A percentile compares a stretch with the other conserved stretches of the same genome.
phyloP scores from a whole-genome alignment of 306 rosid species.

The Adenanthera pavonina region DNA sequence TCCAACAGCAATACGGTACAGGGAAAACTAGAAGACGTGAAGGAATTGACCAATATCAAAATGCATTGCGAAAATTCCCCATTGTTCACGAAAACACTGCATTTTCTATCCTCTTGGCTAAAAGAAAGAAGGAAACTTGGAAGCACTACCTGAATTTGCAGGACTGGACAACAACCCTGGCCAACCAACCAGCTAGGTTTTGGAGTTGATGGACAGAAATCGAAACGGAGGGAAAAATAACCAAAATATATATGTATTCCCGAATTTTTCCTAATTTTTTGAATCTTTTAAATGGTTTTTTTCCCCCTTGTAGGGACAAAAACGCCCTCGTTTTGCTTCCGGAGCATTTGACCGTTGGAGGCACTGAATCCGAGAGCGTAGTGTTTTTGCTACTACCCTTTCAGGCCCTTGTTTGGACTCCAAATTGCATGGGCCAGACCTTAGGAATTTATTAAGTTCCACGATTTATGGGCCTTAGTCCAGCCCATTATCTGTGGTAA shows the following conservation, averaged over 20 bases:
- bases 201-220: background rate
- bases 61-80: background rate
- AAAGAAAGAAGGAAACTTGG: background rate
- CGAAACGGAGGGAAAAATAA: constrained; percentile 39
- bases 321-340: background rate
- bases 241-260: background rate
- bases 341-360: constrained; percentile 27
- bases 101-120: background rate
- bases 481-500: too few relatives aligned
- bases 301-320: background rate
- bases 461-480: too few relatives aligned
- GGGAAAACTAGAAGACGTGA: background rate
- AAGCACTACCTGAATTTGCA: constrained; percentile 25
- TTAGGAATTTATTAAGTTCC: background rate
- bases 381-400: background rate
- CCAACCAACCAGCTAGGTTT: constrained; percentile 9
- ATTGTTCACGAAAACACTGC: background rate
- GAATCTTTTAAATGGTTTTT: too few relatives aligned
- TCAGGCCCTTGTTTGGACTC: background rate
- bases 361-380: background rate
- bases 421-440: background rate
- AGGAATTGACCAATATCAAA: background rate
- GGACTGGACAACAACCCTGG: constrained; percentile 18
- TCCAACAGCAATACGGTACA: constrained; percentile 11
- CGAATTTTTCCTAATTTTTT: too few relatives aligned